Conservation (phyloP, 2,329 filamentous ascomycete species). For the Paraconiothyrium sp. region DNA sequence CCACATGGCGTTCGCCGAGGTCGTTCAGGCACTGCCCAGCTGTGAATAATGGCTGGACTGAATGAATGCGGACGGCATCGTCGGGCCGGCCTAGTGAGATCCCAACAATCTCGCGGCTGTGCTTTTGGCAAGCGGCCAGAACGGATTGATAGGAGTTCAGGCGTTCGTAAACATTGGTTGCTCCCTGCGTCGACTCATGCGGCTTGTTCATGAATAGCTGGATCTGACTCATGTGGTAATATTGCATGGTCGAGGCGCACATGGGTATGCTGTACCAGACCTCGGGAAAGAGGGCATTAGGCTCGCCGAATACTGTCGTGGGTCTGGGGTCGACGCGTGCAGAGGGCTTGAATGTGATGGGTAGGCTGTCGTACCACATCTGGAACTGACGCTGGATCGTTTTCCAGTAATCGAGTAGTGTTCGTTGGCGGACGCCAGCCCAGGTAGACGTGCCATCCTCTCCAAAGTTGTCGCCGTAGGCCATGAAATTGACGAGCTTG, state of each 20-base stretch:
- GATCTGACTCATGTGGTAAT: constrained; percentile 71
- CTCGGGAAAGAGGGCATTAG: constrained; percentile 60
- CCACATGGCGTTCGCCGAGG: constrained; percentile 62
- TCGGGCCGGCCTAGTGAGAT: constrained; percentile 67
- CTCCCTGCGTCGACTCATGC: constrained; percentile 62
- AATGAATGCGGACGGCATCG: constrained; percentile 66
- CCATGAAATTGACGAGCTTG: constrained; percentile 73
- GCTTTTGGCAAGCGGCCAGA: constrained; percentile 63
- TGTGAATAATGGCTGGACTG: constrained; percentile 68
- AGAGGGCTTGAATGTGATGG: constrained; percentile 67
- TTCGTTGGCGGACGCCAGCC: constrained; percentile 61
- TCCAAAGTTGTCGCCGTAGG: constrained; percentile 62
- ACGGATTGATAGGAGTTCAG: constrained; percentile 67
- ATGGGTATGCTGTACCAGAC: constrained; percentile 71
- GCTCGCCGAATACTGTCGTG: constrained; percentile 34
- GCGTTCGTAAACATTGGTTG: constrained; percentile 63
- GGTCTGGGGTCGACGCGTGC: constrained; percentile 57
- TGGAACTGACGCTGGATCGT: constrained; percentile 66
- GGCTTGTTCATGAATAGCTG: constrained; percentile 69
- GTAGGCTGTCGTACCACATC: constrained; percentile 67
- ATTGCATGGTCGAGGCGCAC: constrained; percentile 73
- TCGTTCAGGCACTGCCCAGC: constrained; percentile 69
- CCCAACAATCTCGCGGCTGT: constrained; percentile 69
- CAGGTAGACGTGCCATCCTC: constrained; percentile 49
- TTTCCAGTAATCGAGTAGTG: constrained; percentile 62